These are phyloP conservation scores for Mimosa bimucronata DNA, from an alignment of 306 rosid species.

Conservation along the genomic window DNA sequence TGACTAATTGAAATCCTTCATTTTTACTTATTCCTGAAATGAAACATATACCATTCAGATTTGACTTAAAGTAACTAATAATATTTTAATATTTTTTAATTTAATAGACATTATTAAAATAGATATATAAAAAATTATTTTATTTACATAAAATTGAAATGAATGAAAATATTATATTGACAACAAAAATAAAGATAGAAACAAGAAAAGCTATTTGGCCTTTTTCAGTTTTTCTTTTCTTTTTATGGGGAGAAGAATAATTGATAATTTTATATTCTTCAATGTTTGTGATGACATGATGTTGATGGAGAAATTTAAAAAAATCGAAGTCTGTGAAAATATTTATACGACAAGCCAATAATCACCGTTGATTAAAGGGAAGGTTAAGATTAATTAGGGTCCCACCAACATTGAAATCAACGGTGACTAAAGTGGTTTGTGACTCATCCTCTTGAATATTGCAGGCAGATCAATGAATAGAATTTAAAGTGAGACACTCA, in stretches of 20 bases:
- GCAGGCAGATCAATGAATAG: slow-evolving; percentile 29
- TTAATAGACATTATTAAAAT: background rate
- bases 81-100: background rate
- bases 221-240: background rate
- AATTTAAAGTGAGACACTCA: slow-evolving; percentile 12
- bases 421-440: slow-evolving; percentile 46
- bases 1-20: background rate
- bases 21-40: background rate
- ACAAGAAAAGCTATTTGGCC: slow-evolving; percentile 28
- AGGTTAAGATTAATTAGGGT: slow-evolving; percentile 27
- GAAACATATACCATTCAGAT: background rate
- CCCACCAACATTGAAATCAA: slow-evolving; percentile 32
- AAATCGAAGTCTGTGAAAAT: background rate
- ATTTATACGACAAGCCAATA: slow-evolving; percentile 42
- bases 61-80: background rate
- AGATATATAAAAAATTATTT: background rate
- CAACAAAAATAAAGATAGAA: slow-evolving; percentile 22
- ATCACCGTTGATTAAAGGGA: slow-evolving; percentile 51
- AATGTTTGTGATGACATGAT: slow-evolving; percentile 53
- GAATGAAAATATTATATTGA: background rate
- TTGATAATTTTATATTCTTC: slow-evolving; percentile 37
- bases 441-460: slow-evolving; percentile 41
- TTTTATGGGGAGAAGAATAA: slow-evolving; percentile 19
- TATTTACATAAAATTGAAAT: background rate
- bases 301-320: slow-evolving; percentile 34